phyloP scores from a whole-genome alignment of 495 filamentous ascomycete species.

The Penicillium ucsense region DNA sequence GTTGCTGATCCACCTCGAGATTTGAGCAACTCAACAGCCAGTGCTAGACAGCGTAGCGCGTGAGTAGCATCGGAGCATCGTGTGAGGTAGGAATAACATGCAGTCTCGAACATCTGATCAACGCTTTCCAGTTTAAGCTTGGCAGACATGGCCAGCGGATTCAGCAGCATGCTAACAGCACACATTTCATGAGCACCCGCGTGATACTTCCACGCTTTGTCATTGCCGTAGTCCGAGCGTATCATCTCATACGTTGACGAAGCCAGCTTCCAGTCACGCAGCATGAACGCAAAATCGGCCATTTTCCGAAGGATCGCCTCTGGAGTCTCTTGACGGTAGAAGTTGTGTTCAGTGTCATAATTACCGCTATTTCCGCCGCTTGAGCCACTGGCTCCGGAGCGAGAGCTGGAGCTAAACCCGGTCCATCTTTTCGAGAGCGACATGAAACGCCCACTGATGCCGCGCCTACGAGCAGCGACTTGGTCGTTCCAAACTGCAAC shows the following conservation, averaged over 20 bases:
- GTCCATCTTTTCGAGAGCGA: conserved; percentile 82
- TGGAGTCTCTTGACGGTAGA: conserved; percentile 71
- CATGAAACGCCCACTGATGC: conserved; percentile 80
- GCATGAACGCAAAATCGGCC: conserved; percentile 91
- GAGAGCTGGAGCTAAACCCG: conserved; percentile 58
- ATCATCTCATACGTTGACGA: conserved; percentile 84
- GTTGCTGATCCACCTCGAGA: conserved; percentile 66
- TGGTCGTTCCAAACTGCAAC: conserved; percentile 94
- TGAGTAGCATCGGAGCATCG: conserved; percentile 66
- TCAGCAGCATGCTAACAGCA: conserved; percentile 70
- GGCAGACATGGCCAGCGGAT: conserved; percentile 55
- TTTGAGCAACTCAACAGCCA: conserved; percentile 73
- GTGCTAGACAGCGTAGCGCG: conserved; percentile 63
- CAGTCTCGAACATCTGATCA: conserved; percentile 76
- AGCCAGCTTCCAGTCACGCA: conserved; percentile 90
- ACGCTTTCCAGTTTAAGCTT: conserved; percentile 70
- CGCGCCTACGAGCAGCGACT: conserved; percentile 79
- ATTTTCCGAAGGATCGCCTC: conserved; percentile 90
- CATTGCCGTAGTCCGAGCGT: conserved; percentile 76
- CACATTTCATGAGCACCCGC: conserved; percentile 90
- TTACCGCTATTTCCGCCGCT: conserved; percentile 46
- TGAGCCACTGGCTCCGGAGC: conserved; percentile 31
- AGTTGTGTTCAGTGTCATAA: conserved; percentile 67
- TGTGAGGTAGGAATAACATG: conserved; percentile 84
- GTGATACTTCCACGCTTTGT: conserved; percentile 95